Evolutionary conservation across 2,329 filamentous ascomycete genomes (phyloP), one percentile per base, ranked within the genome.

Genomic region (Macrophomina pseudophaseolina): DNA sequence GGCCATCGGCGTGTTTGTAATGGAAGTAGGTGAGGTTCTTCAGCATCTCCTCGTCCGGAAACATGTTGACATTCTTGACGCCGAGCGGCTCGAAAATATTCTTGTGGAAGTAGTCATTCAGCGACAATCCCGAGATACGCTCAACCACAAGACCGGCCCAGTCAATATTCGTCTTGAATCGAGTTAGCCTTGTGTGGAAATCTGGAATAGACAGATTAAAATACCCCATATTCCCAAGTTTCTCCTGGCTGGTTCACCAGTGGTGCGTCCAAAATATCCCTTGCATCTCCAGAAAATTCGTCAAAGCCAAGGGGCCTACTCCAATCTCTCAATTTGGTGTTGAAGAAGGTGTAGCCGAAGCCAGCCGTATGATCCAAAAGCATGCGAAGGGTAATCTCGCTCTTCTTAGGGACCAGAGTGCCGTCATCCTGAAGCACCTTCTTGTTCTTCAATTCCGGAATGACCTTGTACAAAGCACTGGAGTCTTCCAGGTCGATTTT

Each of bases 191-290:
- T 28, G 28, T 14, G 14, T 40, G 7, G 40, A 8, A 18, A 14
- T 33, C 33, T 30, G n/a, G 18, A 23, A 12, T 16, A 8, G 16
- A 9, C n/a, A 40, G 3, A 40, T 11, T 70, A 74, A 23, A 3
- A 67, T 71, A 80, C 76, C 1, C 77, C 77, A 52, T 91, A 90
- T 66, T 86, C 82, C 85, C 87, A 91, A 3, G 79, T 79, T 30
- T 84, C 82, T 0, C 88, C 88, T 0, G 89, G 89, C 69, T 91
- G 87, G 69, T 88, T 87, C 1, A 90, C 74, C 16, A 91, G 74
- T 0, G 88, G 86, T 66, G 76, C 74, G 12, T 77, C 73, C 42
- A 82, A 71, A 51, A 89, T 78, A 30, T 87, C 87, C 38, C 81
- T 79, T 16, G 82, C 72, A 5, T 85, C 79, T 0, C 85, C 84